Evolutionary conservation across 139 green algal genomes (phyloP).

Genomic region (Coelastrella sp.): DNA sequence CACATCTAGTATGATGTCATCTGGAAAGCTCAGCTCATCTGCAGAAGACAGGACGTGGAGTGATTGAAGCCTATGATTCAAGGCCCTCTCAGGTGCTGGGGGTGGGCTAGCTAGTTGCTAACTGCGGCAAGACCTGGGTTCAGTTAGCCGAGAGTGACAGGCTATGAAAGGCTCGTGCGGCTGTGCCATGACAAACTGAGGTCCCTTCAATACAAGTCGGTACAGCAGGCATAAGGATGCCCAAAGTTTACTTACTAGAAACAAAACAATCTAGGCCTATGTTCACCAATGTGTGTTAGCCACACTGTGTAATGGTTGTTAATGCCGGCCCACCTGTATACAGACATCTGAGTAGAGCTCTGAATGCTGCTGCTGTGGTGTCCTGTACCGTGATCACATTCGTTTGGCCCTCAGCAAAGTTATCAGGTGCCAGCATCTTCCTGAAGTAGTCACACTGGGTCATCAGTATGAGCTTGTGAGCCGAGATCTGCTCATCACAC

Average conservation of each 20-base stretch:
- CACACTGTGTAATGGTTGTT: neutral
- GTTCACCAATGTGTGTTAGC: neutral
- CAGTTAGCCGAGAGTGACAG: too few relatives aligned
- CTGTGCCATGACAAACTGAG: too few relatives aligned
- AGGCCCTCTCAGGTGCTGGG: too few relatives aligned
- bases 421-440: constrained; percentile 30
- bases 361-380: constrained; percentile 36
- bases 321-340: constrained; percentile 15
- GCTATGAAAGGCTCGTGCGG: too few relatives aligned
- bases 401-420: constrained; percentile 33
- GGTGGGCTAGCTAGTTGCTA: too few relatives aligned
- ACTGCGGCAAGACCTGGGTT: too few relatives aligned
- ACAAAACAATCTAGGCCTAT: too few relatives aligned
- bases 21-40: constrained; percentile 37
- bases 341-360: constrained; percentile 19
- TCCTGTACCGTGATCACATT: neutral
- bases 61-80: too few relatives aligned
- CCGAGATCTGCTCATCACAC: constrained; percentile 19
- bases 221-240: too few relatives aligned
- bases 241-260: too few relatives aligned
- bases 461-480: constrained; percentile 37
- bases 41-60: neutral
- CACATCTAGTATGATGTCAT: constrained; percentile 42
- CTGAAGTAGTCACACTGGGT: constrained; percentile 49
- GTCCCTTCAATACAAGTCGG: too few relatives aligned